phyloP scores from a whole-genome alignment of 2,329 filamentous ascomycete species.

The Rosellinia necatrix region DNA sequence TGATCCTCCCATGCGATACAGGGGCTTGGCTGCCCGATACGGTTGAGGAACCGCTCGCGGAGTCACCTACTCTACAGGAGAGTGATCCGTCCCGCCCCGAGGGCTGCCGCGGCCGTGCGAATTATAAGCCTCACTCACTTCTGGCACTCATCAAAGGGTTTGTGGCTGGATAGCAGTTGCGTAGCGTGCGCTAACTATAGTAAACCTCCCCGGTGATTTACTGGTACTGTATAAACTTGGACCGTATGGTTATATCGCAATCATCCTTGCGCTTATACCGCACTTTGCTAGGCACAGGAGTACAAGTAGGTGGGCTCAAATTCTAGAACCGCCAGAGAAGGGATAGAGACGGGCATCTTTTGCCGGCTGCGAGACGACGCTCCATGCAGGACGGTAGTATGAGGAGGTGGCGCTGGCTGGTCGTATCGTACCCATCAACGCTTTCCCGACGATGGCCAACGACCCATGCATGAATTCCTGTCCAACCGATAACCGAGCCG shows the following conservation, averaged over 20 bases:
- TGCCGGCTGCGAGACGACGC: background rate
- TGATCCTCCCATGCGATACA: conserved; percentile 6
- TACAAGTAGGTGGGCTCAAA: background rate
- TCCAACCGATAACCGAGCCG: background rate
- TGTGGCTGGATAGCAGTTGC: background rate
- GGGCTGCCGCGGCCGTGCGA: background rate
- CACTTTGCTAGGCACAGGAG: too few relatives aligned
- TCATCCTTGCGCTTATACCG: too few relatives aligned
- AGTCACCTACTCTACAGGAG: background rate
- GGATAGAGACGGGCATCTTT: conserved; percentile 3
- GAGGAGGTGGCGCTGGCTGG: conserved; percentile 7
- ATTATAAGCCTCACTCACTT: conserved; percentile 6
- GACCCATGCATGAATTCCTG: conserved; percentile 19
- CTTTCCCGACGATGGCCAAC: conserved; percentile 2
- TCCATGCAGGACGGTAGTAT: too few relatives aligned
- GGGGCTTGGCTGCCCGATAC: background rate
- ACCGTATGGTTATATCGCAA: too few relatives aligned
- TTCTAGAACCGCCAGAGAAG: conserved; percentile 1
- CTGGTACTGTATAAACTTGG: too few relatives aligned
- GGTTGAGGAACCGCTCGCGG: background rate
- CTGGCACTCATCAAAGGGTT: too few relatives aligned
- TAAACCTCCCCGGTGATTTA: too few relatives aligned
- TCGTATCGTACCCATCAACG: conserved; percentile 6
- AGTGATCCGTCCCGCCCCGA: background rate
- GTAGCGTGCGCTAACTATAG: background rate